Evolutionary conservation across 352 stramenopile species (phyloP).

Genomic region (Peronospora farinosa): DNA sequence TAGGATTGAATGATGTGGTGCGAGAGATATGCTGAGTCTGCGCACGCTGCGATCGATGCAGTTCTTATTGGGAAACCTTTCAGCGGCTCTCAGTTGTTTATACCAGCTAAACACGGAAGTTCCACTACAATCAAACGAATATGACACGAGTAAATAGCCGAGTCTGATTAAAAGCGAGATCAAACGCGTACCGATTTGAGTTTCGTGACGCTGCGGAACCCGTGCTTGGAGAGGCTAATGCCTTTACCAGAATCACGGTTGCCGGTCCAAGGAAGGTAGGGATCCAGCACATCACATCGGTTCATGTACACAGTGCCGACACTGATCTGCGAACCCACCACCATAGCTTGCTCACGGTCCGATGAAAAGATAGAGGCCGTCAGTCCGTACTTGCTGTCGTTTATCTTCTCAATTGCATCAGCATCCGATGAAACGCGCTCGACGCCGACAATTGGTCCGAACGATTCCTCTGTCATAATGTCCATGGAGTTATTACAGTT

Average conservation of each 20-base stretch:
- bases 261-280: constrained; percentile 77
- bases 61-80: background rate
- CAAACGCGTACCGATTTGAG: constrained; percentile 59
- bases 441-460: constrained; percentile 76
- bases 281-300: constrained; percentile 75
- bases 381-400: constrained; percentile 75
- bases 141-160: constrained; percentile 2
- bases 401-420: constrained; percentile 72
- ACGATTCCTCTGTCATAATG: constrained; percentile 81
- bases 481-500: constrained; percentile 62
- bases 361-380: constrained; percentile 70
- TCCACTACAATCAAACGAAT: constrained; percentile 40
- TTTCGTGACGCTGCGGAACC: constrained; percentile 70
- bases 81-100: background rate
- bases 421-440: constrained; percentile 63
- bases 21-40: background rate
- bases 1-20: background rate
- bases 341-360: constrained; percentile 48
- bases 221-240: constrained; percentile 74
- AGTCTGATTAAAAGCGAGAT: background rate
- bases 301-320: constrained; percentile 84
- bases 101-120: constrained; percentile 53
- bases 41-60: background rate
- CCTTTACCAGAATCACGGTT: constrained; percentile 76
- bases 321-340: constrained; percentile 51